Base-by-base conservation (phyloP, 2,329 filamentous ascomycete genomes). In the Aspergillus spinulosporus region DNA sequence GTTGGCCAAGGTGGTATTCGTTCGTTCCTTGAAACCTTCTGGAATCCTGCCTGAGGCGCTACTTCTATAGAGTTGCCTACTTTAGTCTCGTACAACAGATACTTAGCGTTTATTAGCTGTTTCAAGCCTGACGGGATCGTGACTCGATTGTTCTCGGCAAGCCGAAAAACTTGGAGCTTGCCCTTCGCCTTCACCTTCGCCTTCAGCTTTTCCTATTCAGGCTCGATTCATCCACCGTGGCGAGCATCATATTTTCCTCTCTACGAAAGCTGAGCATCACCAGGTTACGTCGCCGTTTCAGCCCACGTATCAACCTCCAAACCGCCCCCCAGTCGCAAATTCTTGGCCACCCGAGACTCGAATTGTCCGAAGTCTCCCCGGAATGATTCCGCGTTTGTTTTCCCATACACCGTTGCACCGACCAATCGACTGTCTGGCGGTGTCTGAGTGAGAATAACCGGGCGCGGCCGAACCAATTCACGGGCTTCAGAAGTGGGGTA, bases 101-200 rank as follows among this genome's bases (percentile, higher is more conserved):
- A 12, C 34, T 11, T 37, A 37, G 34, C n/a, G 34, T 8, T 12
- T 8, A 12, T 37, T 37, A 12, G 34, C 9, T 12, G 34, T 37
- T 37, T 37, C 34, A 37, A 37, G 34, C 34, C 21, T 12, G 11
- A 37, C 34, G 34, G 34, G 34, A 44, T 44, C 44, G 49, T 52
- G n/a, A 31, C 14, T 15, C n/a, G 37, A n/a, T 34, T 15, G 31
- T 32, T 48, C 49, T 52, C 49, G 49, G 49, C 49, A 45, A 26
- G 49, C 49, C 49, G 49, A 52, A 52, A 21, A 21, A 21, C 21
- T 21, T 21, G 21, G 21, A 21, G 21, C 21, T 21, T 21, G 21
- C 21, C 21, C 21, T 21, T 21, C 21, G 21, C 21, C 21, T 21
- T 21, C 21, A 21, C 21, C 21, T 37, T 37, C 34, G 34, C 34